A percentile compares a stretch with the other conserved stretches of the same genome.
Conservation (phyloP, 345 rosid genomes). For the Citropsis articulata region DNA sequence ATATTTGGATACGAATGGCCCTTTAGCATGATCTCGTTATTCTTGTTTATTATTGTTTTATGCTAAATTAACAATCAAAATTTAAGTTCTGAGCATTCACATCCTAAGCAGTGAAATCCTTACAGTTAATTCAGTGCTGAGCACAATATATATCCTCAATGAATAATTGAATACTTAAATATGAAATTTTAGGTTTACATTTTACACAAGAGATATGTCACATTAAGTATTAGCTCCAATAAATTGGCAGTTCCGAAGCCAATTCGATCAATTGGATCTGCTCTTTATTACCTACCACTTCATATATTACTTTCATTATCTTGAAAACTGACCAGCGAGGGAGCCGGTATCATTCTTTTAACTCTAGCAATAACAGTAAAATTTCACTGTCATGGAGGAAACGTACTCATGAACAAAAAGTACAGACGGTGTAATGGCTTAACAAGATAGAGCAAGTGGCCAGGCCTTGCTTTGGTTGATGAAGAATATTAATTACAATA, state of each 20-base stretch:
- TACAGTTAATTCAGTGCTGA: no score
- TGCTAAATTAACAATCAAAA: no score
- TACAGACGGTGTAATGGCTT: neutral
- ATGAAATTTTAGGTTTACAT: no score
- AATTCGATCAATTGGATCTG: no score
- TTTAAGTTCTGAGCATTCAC: no score
- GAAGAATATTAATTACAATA: conserved; percentile 3
- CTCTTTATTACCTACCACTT: neutral
- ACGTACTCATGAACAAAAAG: conserved; percentile 17
- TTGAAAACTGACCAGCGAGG: neutral
- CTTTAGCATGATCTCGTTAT: neutral
- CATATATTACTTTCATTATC: neutral
- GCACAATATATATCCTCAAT: no score
- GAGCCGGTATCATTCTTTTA: neutral
- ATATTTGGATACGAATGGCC: neutral
- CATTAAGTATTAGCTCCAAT: no score
- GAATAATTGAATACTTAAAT: no score
- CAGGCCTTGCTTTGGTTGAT: conserved; percentile 6
- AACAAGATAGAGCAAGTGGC: conserved; percentile 5
- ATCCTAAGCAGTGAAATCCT: no score
- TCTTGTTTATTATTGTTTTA: no score
- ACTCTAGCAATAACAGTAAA: neutral
- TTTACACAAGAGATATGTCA: no score
- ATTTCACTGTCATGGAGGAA: conserved; percentile 11
- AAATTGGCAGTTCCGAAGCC: no score